Conservation (phyloP, 148 eudicot genomes). For the Heliosperma pusillum region DNA sequence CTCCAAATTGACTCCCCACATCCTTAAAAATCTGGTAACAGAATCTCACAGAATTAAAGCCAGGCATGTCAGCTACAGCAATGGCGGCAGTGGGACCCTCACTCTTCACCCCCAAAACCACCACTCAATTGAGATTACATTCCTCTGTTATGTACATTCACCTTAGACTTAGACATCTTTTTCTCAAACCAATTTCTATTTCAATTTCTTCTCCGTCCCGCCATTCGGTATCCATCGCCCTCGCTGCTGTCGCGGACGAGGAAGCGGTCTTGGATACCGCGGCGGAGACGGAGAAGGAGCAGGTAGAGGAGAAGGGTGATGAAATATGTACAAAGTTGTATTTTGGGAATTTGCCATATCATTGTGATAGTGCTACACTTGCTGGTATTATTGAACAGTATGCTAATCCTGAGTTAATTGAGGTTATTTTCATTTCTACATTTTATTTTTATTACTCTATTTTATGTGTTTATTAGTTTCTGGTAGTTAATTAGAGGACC, state of each 20-base stretch:
- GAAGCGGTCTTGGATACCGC: conserved; percentile 21
- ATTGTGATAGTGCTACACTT: conserved; percentile 89
- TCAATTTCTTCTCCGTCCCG: neutral
- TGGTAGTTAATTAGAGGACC: too few species aligned
- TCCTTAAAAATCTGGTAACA: neutral
- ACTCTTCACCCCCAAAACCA: neutral
- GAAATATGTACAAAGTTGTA: conserved; percentile 70
- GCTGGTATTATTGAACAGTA: conserved; percentile 85
- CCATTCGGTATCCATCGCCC: neutral
- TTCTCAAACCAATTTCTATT: neutral
- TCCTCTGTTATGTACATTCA: neutral
- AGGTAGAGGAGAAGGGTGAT: conserved; percentile 4
- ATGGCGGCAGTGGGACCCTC: conserved; percentile 5
- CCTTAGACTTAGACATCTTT: neutral
- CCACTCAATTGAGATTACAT: neutral
- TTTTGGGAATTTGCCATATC: conserved; percentile 87
- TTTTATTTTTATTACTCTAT: neutral
- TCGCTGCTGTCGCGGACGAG: conserved; percentile 46
- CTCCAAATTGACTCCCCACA: neutral
- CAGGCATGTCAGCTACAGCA: neutral
- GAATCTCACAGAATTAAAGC: too few species aligned
- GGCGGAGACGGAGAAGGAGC: conserved; percentile 20
- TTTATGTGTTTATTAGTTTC: too few species aligned
- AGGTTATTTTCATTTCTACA: conserved; percentile 50
- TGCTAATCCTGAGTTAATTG: conserved; percentile 81